phyloP scores from a whole-genome alignment of 148 eudicot species.

The Bassia scoparia region DNA sequence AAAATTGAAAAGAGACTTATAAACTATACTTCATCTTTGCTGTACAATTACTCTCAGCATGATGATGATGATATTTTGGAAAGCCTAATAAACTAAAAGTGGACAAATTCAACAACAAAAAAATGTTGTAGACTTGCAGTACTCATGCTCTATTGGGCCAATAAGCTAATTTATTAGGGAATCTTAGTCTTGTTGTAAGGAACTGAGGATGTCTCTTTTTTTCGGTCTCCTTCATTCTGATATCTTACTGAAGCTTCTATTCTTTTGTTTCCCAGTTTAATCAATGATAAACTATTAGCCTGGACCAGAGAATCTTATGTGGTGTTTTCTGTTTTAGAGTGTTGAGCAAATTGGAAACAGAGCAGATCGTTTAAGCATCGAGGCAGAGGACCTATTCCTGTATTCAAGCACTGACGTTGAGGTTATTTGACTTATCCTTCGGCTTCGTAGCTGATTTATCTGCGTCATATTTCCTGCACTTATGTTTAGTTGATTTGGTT shows the following conservation, averaged over 20 bases:
- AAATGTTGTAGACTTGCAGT: not conserved
- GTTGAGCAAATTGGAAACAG: slow-evolving; percentile 94
- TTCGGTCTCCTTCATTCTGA: not conserved
- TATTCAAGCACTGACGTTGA: slow-evolving; percentile 88
- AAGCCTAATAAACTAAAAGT: not conserved
- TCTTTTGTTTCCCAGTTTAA: not conserved
- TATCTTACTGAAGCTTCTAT: slow-evolving; percentile 9
- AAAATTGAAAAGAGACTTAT: not conserved
- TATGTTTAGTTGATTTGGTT: not conserved
- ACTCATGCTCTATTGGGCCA: not conserved
- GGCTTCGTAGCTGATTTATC: not conserved
- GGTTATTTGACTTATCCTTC: slow-evolving; percentile 37
- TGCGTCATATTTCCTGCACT: not conserved
- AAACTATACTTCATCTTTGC: not conserved
- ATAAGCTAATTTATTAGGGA: no score
- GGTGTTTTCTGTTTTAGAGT: slow-evolving; percentile 45
- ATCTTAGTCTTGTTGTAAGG: slow-evolving; percentile 1
- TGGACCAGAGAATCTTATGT: slow-evolving; percentile 1
- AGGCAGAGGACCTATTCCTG: slow-evolving; percentile 62
- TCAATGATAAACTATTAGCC: not conserved
- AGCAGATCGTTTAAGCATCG: slow-evolving; percentile 79
- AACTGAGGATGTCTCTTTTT: not conserved
- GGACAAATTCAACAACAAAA: not conserved
- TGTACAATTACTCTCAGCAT: not conserved
- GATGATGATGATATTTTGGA: not conserved